Base-by-base conservation (phyloP, 2,329 filamentous ascomycete species). In the Endoconidiophora laricicola region DNA sequence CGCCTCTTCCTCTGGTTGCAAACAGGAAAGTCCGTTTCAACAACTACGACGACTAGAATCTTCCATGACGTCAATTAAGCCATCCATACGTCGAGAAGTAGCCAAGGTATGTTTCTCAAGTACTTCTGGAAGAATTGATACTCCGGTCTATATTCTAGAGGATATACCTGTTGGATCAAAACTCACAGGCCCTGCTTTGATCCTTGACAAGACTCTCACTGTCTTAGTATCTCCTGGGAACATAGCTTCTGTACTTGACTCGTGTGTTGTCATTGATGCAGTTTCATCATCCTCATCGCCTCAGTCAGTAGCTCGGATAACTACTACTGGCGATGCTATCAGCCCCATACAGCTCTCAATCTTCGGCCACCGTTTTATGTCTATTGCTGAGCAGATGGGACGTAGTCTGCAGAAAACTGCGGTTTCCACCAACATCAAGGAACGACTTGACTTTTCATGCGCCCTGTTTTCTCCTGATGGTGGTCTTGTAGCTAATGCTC, bases 201-300 rank as follows among this genome's bases (percentile, higher is more conserved):
- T 94, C 52, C 86, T 86, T 2, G 88, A 90, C 59, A 82, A 82
- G 6, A 88, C 84, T 1, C 90, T 95, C 64, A 96, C 90, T 0
- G 91, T 96, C 55, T 85, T 95, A 0, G 79, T 95, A 2, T 84
- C 85, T 0, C 90, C 88, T 0, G 76, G 75, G 26, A 77, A 86
- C 2, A 76, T 78, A 20, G 90, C 88, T 0, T 66, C 87, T 22
- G 71, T 94, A 29, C 79, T 94, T 16, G 73, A 86, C 55, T 94
- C 87, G 0, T 90, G 94, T 58, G 86, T 95, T 6, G 74, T 95
- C 5, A 88, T 95, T 59, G 86, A 94, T n/a, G 12, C 44, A 4
- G 14, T 23, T 24, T 12, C 23, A 4, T 12, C 29, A 12, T 33
- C 29, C 3, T 37, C 4, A n/a, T 6, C 10, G 4, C 12, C 29